Evolutionary conservation across 805 yeast species (phyloP).

Genomic region (Yamadazyma endophytica): DNA sequence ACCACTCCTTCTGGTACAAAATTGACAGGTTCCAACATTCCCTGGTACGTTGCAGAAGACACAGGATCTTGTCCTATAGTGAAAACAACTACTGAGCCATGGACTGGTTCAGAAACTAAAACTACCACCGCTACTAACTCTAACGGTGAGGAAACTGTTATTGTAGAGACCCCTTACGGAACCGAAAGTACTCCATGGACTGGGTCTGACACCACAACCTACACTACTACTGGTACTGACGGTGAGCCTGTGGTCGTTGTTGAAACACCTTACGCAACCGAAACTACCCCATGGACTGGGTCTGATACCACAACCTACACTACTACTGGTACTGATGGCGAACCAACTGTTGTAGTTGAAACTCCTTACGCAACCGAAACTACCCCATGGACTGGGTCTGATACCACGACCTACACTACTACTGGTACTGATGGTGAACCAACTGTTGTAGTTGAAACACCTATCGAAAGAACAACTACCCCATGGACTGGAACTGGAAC

Average conservation of each 20-base stretch:
- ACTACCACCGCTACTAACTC: background rate
- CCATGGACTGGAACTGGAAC: constrained; percentile 25
- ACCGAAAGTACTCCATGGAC: constrained; percentile 1
- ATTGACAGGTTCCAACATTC: too few relatives aligned
- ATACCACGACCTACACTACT: constrained; percentile 1
- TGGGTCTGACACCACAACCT: background rate
- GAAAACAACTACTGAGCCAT: too few relatives aligned
- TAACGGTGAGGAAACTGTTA: constrained; percentile 1
- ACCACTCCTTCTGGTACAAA: too few relatives aligned
- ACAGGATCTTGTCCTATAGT: too few relatives aligned
- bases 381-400: constrained; percentile 2
- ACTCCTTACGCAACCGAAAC: background rate
- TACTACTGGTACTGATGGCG: too few relatives aligned
- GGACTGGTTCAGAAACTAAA: constrained; percentile 1
- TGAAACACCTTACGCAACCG: background rate
- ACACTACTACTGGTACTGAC: too few relatives aligned
- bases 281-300: background rate
- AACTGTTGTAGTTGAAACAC: constrained; percentile 2
- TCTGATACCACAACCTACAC: too few relatives aligned
- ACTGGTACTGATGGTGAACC: too few relatives aligned
- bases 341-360: constrained; percentile 1
- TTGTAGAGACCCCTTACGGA: constrained; percentile 1
- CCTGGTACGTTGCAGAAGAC: too few relatives aligned
- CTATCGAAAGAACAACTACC: background rate
- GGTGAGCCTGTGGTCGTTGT: background rate